These are phyloP conservation scores for Manihot esculenta DNA, from an alignment of 441 rosid species.

Conservation along the genomic window DNA sequence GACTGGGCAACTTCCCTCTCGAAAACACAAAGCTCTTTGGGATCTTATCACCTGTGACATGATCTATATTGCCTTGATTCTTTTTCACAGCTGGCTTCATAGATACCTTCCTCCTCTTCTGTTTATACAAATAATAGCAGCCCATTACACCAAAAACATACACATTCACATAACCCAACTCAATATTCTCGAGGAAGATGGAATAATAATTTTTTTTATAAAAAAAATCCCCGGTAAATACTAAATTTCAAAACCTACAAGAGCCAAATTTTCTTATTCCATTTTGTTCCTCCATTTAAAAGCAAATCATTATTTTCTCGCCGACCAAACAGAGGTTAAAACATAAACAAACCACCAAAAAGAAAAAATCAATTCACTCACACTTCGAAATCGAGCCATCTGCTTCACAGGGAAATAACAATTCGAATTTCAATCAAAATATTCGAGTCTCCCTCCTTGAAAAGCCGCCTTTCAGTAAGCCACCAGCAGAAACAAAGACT, in stretches of 20 bases:
- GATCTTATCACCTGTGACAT: conserved; percentile 75
- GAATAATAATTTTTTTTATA: too few relatives aligned
- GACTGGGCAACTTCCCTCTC: conserved; percentile 75
- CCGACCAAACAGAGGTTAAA: background rate
- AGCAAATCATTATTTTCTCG: background rate
- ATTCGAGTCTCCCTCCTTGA: too few relatives aligned
- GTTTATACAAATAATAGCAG: conserved; percentile 6
- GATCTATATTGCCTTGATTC: conserved; percentile 55
- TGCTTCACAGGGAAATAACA: background rate
- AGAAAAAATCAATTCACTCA: conserved; percentile 11
- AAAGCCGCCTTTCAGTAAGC: too few relatives aligned
- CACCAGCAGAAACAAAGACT: background rate
- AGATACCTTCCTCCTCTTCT: conserved; percentile 53
- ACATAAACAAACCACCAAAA: background rate
- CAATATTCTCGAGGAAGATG: too few relatives aligned
- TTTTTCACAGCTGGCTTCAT: conserved; percentile 58
- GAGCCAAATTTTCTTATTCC: background rate
- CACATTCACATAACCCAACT: too few relatives aligned
- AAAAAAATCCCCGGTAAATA: too few relatives aligned
- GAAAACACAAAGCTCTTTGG: conserved; percentile 89
- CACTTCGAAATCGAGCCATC: conserved; percentile 41
- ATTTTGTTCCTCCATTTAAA: background rate
- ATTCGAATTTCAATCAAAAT: too few relatives aligned
- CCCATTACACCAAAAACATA: background rate
- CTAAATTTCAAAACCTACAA: too few relatives aligned